Base-by-base conservation (phyloP, 768 basidiomycete species). In the Leccinum imitatum region DNA sequence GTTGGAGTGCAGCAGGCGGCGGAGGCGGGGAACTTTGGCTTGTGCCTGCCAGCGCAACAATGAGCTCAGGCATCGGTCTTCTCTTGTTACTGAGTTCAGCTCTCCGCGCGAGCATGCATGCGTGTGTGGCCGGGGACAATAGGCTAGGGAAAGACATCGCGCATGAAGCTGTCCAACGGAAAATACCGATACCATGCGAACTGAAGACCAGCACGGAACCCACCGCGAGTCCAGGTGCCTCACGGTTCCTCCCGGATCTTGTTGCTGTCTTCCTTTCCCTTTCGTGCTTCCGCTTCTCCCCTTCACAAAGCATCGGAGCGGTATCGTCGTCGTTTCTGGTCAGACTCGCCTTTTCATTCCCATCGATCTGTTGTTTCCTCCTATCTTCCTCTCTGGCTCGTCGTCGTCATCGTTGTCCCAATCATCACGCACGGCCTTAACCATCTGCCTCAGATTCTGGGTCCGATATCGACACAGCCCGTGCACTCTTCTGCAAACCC, bases 241-340 rank as follows among this genome's bases (percentile, higher is more conserved):
- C 69, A 90, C 89, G 89, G 88, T 64, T 83, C 79, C 59, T 85
- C 81, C 30, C 30, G 9, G 54, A 90, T 76, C 56, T 75, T 79
- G 67, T 77, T 80, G 35, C 79, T 83, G 37, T 72, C 77, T 41
- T 31, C 47, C 48, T 33, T 3, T 31, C 10, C 35, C n/a, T 50
- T 37, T 31, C 25, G 58, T 11, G 9, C 10, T 31, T 31, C 30
- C 30, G 9, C 30, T 31, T 31, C 3, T 31, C 10, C 17, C 30
- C 2, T 50, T 23, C n/a, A 21, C 25, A 15, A 25, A 25, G 15
- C 4, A 19, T 9, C 5, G 55, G 31, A 11, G 23, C 27, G n/a
- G 9, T 8, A 14, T 31, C 31, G 1, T 30, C 21, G 0, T 30
- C 30, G 8, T 30, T 30, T 30, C 30, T 30, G 30, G 15, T n/a